phyloP scores from a whole-genome alignment of 345 rosid species.

The Eucalyptus cloeziana region DNA sequence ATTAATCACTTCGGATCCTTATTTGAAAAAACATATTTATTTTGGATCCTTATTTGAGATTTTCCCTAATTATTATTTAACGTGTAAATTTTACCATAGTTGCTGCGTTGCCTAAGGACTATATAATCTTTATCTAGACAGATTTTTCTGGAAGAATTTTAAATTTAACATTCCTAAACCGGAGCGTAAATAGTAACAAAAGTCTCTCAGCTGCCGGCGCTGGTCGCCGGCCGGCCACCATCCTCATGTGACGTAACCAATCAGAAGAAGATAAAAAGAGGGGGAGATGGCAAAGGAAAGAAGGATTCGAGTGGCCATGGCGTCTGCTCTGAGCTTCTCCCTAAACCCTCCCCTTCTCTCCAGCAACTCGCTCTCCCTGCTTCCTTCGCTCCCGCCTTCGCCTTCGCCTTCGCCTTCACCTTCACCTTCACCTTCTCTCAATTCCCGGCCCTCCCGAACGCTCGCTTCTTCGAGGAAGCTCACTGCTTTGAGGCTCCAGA shows the following conservation, averaged over 20 bases:
- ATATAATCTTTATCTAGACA: neutral
- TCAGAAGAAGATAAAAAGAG: neutral
- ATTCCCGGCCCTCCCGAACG: neutral
- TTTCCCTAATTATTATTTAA: neutral
- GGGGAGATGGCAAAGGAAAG: neutral
- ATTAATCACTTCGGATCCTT: no score
- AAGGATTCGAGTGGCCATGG: neutral
- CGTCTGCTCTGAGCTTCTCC: neutral
- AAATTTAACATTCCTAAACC: neutral
- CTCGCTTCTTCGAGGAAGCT: neutral
- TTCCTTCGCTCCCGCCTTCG: neutral
- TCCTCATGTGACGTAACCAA: neutral
- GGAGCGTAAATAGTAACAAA: neutral
- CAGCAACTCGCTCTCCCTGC: neutral
- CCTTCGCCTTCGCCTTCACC: neutral
- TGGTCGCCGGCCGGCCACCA: neutral
- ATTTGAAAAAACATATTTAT: no score
- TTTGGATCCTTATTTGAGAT: no score
- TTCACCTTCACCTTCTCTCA: neutral
- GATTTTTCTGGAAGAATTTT: neutral
- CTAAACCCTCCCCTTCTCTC: neutral
- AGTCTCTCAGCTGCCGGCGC: neutral
- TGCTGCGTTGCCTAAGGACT: neutral
- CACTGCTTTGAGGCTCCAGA: slow-evolving; percentile 8
- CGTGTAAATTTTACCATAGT: neutral